A percentile compares a stretch with the other conserved stretches of the same genome.
Conservation (phyloP, 257 asterid species). For the Solanum rostratum region DNA sequence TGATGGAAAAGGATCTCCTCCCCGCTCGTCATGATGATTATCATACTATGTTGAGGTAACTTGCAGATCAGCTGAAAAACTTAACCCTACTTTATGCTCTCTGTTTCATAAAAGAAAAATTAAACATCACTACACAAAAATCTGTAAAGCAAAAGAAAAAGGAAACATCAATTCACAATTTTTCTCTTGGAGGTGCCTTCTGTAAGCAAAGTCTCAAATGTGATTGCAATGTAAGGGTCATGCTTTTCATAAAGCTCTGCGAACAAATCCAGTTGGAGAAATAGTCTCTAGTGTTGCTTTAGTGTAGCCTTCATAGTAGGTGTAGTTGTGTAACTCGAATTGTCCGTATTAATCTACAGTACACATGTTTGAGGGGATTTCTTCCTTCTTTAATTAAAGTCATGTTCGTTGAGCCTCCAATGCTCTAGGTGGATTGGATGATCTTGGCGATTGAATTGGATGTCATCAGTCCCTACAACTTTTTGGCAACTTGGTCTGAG, state of each 20-base stretch:
- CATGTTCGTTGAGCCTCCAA: background rate
- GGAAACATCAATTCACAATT: background rate
- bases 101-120: background rate
- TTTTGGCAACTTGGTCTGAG: background rate
- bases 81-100: background rate
- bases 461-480: background rate
- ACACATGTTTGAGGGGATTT: background rate
- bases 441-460: background rate
- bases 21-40: conserved; percentile 81
- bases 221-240: background rate
- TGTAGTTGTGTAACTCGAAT: background rate
- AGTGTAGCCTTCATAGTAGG: background rate
- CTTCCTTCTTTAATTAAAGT: background rate
- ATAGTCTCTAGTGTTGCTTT: background rate
- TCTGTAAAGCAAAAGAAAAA: background rate
- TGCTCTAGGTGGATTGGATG: background rate
- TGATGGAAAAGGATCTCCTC: conserved; percentile 67
- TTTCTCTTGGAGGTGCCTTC: background rate
- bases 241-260: background rate
- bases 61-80: background rate
- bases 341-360: background rate
- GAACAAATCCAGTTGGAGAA: background rate
- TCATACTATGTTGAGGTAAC: conserved; percentile 73
- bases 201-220: background rate
- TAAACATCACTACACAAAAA: background rate